These are phyloP conservation scores for Sporothrix schenckii DNA, from an alignment of 2,329 filamentous ascomycete species.

Conservation along the genomic window DNA sequence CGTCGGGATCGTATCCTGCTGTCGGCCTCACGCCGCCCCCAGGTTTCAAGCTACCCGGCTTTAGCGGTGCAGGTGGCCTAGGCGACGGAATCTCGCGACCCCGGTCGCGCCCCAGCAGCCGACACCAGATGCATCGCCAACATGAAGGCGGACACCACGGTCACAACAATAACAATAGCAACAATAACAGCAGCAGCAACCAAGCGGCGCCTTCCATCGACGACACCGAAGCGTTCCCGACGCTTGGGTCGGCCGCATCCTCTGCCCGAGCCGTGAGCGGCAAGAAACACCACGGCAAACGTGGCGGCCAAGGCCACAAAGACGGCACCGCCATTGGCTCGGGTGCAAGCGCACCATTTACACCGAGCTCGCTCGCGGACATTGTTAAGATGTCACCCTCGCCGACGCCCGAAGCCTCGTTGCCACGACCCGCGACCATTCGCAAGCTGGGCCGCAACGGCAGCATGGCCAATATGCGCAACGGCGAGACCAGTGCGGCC, in stretches of 20 bases:
- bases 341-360: conserved; percentile 41
- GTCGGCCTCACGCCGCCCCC: conserved; percentile 66
- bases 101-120: conserved; percentile 81
- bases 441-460: conserved; percentile 66
- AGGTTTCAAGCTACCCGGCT: conserved; percentile 66
- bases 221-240: conserved; percentile 94
- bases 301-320: conserved; percentile 76
- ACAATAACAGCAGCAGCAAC: conserved; percentile 38
- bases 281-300: conserved; percentile 93
- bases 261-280: conserved; percentile 67
- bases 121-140: conserved; percentile 65
- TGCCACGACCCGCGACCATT: conserved; percentile 58
- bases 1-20: conserved; percentile 57
- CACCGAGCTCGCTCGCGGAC: conserved; percentile 82
- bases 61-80: conserved; percentile 45
- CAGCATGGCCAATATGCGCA: conserved; percentile 65
- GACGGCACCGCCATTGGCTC: conserved; percentile 58
- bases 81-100: conserved; percentile 66
- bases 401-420: conserved; percentile 58
- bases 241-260: conserved; percentile 70
- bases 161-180: not conserved
- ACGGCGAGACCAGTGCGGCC: conserved; percentile 76
- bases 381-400: conserved; percentile 94
- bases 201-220: conserved; percentile 77
- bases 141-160: conserved; percentile 45